Percentiles rank a stretch among this genome's conserved stretches.
Evolutionary conservation across 2,329 filamentous ascomycete species (phyloP).

Genomic region (Cucurbitaria berberidis): DNA sequence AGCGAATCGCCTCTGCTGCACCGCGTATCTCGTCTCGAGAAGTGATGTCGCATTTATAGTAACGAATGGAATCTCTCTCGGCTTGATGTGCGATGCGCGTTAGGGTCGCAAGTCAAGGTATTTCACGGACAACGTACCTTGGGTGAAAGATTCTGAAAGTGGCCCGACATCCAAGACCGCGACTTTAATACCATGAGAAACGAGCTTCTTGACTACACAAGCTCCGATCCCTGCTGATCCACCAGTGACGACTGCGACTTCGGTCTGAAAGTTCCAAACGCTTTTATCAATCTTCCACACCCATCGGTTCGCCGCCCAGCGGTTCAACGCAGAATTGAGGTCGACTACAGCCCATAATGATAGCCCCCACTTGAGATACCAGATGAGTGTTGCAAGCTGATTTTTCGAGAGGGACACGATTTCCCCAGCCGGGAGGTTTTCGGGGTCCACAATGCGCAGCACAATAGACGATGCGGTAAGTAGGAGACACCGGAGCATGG

Average conservation of each 20-base stretch:
- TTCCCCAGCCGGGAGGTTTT: constrained; percentile 24
- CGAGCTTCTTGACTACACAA: constrained; percentile 39
- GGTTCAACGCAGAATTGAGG: constrained; percentile 35
- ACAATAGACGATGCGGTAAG: constrained; percentile 23
- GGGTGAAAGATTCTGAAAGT: constrained; percentile 33
- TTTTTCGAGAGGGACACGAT: constrained; percentile 29
- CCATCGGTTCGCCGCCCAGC: constrained; percentile 50
- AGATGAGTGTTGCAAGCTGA: constrained; percentile 30
- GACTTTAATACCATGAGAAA: constrained; percentile 40
- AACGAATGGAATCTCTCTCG: constrained; percentile 24
- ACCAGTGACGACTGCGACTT: constrained; percentile 47
- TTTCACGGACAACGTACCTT: constrained; percentile 24
- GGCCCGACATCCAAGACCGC: constrained; percentile 46
- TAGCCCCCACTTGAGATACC: constrained; percentile 35
- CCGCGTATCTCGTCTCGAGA: constrained; percentile 35
- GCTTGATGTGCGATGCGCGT: constrained; percentile 27
- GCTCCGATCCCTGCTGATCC: constrained; percentile 47
- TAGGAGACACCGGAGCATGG: constrained; percentile 30
- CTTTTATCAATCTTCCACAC: constrained; percentile 37
- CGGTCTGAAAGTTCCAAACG: constrained; percentile 39
- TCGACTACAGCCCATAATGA: constrained; percentile 31
- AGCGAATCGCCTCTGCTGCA: constrained; percentile 41
- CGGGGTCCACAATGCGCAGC: constrained; percentile 25
- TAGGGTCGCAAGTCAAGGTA: constrained; percentile 8
- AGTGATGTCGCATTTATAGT: constrained; percentile 45